These are phyloP conservation scores for Trichoderma virens DNA, from an alignment of 495 filamentous ascomycete species.

Conservation along the genomic window DNA sequence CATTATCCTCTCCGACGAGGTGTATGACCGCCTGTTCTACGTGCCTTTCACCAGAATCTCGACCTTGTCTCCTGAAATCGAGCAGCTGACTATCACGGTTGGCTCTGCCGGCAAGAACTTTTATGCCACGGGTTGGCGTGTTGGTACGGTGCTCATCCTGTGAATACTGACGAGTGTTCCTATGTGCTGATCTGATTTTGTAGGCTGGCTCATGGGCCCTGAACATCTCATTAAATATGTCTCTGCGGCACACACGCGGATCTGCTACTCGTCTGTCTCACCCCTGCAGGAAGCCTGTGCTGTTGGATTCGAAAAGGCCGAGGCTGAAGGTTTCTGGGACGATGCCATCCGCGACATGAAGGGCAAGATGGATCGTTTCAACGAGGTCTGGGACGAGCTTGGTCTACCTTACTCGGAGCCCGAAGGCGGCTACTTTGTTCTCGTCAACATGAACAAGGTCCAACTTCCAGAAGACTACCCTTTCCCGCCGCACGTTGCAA, in stretches of 20 bases:
- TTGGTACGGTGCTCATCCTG: slow-evolving; percentile 43
- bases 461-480: slow-evolving; percentile 71
- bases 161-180: neutral
- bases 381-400: slow-evolving; percentile 80
- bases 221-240: slow-evolving; percentile 87
- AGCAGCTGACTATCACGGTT: slow-evolving; percentile 80
- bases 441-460: slow-evolving; percentile 84
- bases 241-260: slow-evolving; percentile 83
- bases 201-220: slow-evolving; percentile 79
- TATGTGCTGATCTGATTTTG: neutral
- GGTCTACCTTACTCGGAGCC: slow-evolving; percentile 86
- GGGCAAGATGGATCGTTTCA: slow-evolving; percentile 79
- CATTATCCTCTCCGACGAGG: slow-evolving; percentile 91
- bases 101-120: slow-evolving; percentile 97
- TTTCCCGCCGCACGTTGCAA: slow-evolving; percentile 82
- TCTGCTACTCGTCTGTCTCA: slow-evolving; percentile 90
- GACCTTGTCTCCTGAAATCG: slow-evolving; percentile 80
- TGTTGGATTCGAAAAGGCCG: slow-evolving; percentile 84
- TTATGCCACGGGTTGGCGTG: slow-evolving; percentile 94
- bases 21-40: slow-evolving; percentile 94
- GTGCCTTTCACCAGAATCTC: slow-evolving; percentile 88
- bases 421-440: slow-evolving; percentile 93
- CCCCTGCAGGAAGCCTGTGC: slow-evolving; percentile 95
- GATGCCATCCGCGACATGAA: slow-evolving; percentile 76
- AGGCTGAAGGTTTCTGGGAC: slow-evolving; percentile 83